Evolutionary conservation across 1,139 yeast species (phyloP).

Genomic region (Trichomonascaceae sp.): DNA sequence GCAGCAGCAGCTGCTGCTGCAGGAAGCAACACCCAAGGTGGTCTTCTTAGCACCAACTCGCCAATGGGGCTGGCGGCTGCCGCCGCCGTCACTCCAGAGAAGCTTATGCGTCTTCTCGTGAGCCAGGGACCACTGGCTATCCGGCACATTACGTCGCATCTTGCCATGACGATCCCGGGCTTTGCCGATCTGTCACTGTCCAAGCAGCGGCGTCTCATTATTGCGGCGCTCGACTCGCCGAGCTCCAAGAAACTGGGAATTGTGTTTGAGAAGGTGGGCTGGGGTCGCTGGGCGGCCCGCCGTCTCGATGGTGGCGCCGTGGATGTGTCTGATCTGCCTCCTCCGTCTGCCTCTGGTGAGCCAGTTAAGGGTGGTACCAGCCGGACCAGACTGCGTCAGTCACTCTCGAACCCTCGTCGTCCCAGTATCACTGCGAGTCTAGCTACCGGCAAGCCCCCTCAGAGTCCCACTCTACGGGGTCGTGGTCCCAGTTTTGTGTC

Average conservation of each 20-base stretch:
- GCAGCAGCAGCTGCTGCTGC: constrained; percentile 2
- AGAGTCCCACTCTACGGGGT: constrained; percentile 14
- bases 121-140: constrained; percentile 83
- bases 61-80: constrained; percentile 88
- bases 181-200: constrained; percentile 72
- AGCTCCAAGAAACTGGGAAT: constrained; percentile 25
- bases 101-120: constrained; percentile 55
- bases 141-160: constrained; percentile 72
- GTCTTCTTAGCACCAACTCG: constrained; percentile 53
- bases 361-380: constrained; percentile 5
- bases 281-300: constrained; percentile 96
- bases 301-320: constrained; percentile 27
- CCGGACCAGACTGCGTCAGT: not conserved
- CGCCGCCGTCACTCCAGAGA: constrained; percentile 66
- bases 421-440: constrained; percentile 38
- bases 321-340: no score
- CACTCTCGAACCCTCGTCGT: constrained; percentile 19
- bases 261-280: constrained; percentile 88
- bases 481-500: constrained; percentile 7
- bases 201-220: constrained; percentile 79
- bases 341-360: not conserved
- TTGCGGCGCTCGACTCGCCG: constrained; percentile 63
- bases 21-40: constrained; percentile 4
- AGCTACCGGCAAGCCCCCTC: constrained; percentile 12
- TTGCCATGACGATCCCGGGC: constrained; percentile 62